A percentile compares a stretch with the other conserved stretches of the same genome.
Conservation (phyloP, 169 alveolate genomes). For the Neospora caninum region DNA sequence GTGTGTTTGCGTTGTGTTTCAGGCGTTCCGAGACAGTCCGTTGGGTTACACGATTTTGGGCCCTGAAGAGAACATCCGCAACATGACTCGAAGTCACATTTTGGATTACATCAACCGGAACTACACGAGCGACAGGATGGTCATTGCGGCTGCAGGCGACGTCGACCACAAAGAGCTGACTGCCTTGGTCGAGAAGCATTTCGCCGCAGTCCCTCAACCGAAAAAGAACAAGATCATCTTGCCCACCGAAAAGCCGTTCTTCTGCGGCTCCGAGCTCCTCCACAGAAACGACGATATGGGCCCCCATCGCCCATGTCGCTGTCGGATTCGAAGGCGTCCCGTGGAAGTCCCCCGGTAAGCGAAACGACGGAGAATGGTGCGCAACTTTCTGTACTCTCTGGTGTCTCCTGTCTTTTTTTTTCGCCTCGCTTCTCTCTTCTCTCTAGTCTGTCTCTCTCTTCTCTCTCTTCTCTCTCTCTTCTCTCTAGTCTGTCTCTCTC, state of each 20-base stretch:
- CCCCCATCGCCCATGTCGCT: conserved; percentile 89
- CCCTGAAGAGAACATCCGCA: conserved; percentile 87
- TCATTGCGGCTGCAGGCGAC: conserved; percentile 59
- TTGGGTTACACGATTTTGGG: conserved; percentile 93
- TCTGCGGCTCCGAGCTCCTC: conserved; percentile 68
- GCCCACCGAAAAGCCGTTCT: conserved; percentile 61
- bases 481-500: no score
- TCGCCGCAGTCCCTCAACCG: conserved; percentile 33
- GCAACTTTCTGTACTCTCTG: background rate
- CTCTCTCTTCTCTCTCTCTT: no score
- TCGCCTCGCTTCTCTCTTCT: background rate
- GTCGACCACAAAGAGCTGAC: conserved; percentile 64
- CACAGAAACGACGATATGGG: conserved; percentile 82
- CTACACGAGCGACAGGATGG: conserved; percentile 93
- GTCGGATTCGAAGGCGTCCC: conserved; percentile 94
- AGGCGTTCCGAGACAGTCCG: conserved; percentile 90
- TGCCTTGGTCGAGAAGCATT: conserved; percentile 51
- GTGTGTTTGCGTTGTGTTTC: conserved; percentile 1
- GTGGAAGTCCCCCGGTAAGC: conserved; percentile 89
- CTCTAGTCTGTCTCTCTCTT: no score
- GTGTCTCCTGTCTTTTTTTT: background rate
- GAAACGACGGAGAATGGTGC: background rate
- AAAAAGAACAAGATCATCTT: conserved; percentile 22
- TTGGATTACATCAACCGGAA: conserved; percentile 87
- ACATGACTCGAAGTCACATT: conserved; percentile 87